These are phyloP conservation scores for Ascochyta lentis DNA, from an alignment of 2,329 filamentous ascomycete species.

Conservation along the genomic window DNA sequence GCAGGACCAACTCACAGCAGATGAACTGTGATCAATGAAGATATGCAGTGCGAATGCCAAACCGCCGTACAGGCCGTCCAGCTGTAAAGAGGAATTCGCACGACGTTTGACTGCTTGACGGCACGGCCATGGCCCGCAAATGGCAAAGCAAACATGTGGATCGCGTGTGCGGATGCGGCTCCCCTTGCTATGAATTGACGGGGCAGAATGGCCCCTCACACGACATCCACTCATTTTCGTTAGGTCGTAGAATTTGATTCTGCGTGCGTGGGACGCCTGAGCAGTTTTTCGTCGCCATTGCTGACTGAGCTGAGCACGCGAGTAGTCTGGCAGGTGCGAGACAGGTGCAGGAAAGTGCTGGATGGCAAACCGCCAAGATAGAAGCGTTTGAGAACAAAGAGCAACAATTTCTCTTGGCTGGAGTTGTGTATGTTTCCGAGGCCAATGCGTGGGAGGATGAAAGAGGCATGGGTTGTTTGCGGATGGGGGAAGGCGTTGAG, in stretches of 20 bases:
- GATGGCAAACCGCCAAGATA: background rate
- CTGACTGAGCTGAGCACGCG: slow-evolving; percentile 1
- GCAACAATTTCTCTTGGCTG: background rate
- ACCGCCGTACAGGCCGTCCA: background rate
- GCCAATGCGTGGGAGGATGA: background rate
- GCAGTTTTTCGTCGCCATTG: background rate
- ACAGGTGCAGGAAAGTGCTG: background rate
- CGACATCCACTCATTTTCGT: background rate
- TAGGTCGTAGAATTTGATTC: background rate
- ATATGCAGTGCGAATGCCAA: too few species aligned
- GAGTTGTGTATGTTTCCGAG: background rate
- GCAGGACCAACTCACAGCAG: too few species aligned
- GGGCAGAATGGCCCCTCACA: slow-evolving; percentile 1
- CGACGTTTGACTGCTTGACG: slow-evolving; percentile 1
- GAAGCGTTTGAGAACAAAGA: background rate
- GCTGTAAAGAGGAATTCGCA: background rate
- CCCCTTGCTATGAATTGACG: slow-evolving; percentile 5
- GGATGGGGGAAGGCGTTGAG: slow-evolving; percentile 5
- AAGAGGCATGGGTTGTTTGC: slow-evolving; percentile 5
- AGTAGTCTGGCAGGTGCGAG: background rate
- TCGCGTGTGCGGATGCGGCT: slow-evolving; percentile 5
- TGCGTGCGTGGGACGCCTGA: background rate
- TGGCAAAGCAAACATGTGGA: slow-evolving; percentile 6
- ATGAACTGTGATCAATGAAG: too few species aligned
- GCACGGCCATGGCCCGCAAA: slow-evolving; percentile 1